phyloP scores from a whole-genome alignment of 495 filamentous ascomycete genomes.

The Xylaria nigripes region DNA sequence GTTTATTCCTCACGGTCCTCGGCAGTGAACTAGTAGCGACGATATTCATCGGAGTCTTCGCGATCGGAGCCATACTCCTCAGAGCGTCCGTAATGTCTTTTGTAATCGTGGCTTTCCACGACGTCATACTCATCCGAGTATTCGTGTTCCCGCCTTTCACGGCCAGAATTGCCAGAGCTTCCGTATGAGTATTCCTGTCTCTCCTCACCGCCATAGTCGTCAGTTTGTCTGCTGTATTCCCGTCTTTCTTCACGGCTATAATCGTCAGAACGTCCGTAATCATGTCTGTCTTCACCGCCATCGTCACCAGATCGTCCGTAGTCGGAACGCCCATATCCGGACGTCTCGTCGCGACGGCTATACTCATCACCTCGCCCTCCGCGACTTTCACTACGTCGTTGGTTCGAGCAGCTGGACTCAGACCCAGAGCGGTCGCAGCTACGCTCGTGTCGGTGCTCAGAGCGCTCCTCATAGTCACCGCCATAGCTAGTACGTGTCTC shows the following conservation, averaged over 20 bases:
- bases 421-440: conserved; percentile 20
- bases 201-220: conserved; percentile 2
- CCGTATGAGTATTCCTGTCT: conserved; percentile 11
- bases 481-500: conserved; percentile 23
- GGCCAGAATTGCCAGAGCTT: conserved; percentile 10
- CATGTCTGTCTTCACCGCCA: conserved; percentile 2
- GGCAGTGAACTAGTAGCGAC: not conserved
- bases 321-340: conserved; percentile 10
- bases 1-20: not conserved
- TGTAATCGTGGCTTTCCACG: not conserved
- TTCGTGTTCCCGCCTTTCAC: conserved; percentile 6
- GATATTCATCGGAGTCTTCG: not conserved
- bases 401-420: conserved; percentile 16
- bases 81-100: not conserved
- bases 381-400: conserved; percentile 15
- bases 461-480: conserved; percentile 29
- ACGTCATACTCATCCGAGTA: not conserved
- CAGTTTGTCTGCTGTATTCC: conserved; percentile 11
- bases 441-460: conserved; percentile 28
- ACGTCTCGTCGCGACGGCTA: conserved; percentile 4
- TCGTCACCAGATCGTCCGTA: conserved; percentile 12
- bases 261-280: conserved; percentile 5
- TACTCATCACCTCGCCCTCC: conserved; percentile 18
- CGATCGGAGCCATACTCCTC: not conserved
- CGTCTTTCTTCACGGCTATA: conserved; percentile 8